phyloP scores from a whole-genome alignment of 306 rosid species.

The Acacia crassicarpa region DNA sequence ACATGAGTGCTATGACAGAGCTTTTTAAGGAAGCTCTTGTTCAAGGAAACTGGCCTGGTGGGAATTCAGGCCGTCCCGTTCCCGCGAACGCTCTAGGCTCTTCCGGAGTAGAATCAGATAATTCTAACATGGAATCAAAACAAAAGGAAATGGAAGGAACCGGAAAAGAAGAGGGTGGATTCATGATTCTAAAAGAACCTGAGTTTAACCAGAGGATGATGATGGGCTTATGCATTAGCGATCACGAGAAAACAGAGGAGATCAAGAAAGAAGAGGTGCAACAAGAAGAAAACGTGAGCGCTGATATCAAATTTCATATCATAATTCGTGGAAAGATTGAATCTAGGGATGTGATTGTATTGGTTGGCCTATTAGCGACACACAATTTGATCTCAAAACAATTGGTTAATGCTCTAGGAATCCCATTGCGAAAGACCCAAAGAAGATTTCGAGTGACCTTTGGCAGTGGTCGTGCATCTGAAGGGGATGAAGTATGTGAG shows the following conservation, averaged over 20 bases:
- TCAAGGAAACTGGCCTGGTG: no score
- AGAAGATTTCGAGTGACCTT: neutral
- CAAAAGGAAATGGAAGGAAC: neutral
- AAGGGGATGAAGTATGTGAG: neutral
- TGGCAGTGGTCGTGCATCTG: neutral
- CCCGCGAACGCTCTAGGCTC: no score
- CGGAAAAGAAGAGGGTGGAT: neutral
- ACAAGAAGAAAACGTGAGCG: neutral
- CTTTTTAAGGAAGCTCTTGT: neutral
- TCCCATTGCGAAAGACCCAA: no score
- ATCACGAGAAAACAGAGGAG: neutral
- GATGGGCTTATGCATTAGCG: neutral
- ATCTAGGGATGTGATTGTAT: no score
- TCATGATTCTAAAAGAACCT: neutral
- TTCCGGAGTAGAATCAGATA: no score
- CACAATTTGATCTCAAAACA: no score
- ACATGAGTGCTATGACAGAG: neutral
- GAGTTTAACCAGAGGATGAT: neutral
- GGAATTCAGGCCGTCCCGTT: no score
- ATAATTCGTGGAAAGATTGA: no score
- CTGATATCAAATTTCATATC: neutral
- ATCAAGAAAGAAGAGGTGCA: neutral
- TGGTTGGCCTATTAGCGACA: no score
- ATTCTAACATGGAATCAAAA: neutral
- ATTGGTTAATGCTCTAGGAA: no score